Conservation (phyloP, 192 early-diverging fungal genomes). For the Pilobolus umbonatus region DNA sequence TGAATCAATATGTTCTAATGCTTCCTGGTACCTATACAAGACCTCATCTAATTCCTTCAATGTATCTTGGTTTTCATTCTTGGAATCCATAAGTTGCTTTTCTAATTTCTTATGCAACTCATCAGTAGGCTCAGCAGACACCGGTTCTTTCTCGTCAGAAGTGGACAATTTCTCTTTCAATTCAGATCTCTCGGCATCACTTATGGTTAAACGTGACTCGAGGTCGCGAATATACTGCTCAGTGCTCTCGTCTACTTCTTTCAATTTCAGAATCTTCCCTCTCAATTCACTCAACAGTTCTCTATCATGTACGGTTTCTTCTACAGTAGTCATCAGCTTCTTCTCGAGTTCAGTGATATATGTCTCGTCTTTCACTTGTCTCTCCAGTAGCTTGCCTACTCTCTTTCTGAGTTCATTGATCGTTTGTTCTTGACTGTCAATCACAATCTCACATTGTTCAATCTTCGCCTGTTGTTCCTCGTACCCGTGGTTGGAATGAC, state of each 20-base stretch:
- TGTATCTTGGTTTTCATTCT: constrained; percentile 21
- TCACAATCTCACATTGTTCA: constrained; percentile 40
- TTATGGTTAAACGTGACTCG: constrained; percentile 24
- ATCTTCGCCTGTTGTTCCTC: constrained; percentile 55
- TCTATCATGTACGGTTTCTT: constrained; percentile 35
- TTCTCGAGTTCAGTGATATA: constrained; percentile 40
- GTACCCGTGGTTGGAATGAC: constrained; percentile 47
- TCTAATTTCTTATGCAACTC: constrained; percentile 10
- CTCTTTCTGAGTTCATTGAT: constrained; percentile 40
- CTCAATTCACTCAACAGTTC: constrained; percentile 32
- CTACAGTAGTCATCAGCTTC: constrained; percentile 25
- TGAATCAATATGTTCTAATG: constrained; percentile 13
- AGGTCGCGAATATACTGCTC: constrained; percentile 42
- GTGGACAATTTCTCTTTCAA: constrained; percentile 11
- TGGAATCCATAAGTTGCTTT: neutral
- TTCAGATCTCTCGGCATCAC: constrained; percentile 14
- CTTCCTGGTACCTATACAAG: constrained; percentile 18
- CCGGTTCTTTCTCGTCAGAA: neutral
- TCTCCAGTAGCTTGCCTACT: constrained; percentile 38
- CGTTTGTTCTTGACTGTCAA: constrained; percentile 42
- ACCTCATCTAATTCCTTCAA: constrained; percentile 21
- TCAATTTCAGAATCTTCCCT: constrained; percentile 46
- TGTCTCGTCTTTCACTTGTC: constrained; percentile 40
- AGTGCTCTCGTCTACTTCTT: constrained; percentile 43
- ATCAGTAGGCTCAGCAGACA: neutral